Base-by-base conservation (phyloP, 192 early-diverging fungal species). In the Chytriomyces sp. region DNA sequence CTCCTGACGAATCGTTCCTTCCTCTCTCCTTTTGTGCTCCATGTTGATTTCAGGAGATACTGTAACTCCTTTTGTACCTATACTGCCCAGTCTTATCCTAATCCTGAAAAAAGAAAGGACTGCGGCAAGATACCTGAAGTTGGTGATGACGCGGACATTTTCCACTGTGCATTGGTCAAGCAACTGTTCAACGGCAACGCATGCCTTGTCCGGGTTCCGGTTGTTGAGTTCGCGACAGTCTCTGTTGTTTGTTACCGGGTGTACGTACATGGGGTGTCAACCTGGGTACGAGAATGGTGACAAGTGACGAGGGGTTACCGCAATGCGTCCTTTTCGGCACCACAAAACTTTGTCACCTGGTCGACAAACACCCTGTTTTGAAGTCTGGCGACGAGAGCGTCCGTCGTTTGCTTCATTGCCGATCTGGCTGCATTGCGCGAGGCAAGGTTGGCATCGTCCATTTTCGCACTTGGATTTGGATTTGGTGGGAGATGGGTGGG, bases 311-410 rank as follows among this genome's bases (percentile, higher is more conserved):
- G 1, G 31, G 52, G 22, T 41, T 25, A 59, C 68, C 36, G 41
- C 25, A 70, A 39, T 14, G 33, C 55, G 19, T 57, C 10, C 34
- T 6, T 31, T 31, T 70, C 68, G 4, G 7, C 32, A 7, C 52
- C 30, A 31, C 68, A 70, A 31, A 70, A 70, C 53, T 55, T 56
- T 8, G 10, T 5, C 22, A 70, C 56, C 26, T 70, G 68, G 56
- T 70, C 68, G 6, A 17, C 56, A 59, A 70, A 70, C 7, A 70
- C 68, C 4, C 68, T 30, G 68, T 32, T 14, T 57, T 70, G 68
- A 5, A 70, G 19, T 10, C 52, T 0, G 19, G 6, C 5, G n/a
- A 19, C 68, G 28, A 70, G 56, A 5, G 6, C 19, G 30, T 56
- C 53, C 6, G 52, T 33, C 14, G 68, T 41, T 22, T n/a, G 25